These are phyloP conservation scores for Ophiosphaerella korrae DNA, from an alignment of 2,329 filamentous ascomycete species.

Conservation along the genomic window DNA sequence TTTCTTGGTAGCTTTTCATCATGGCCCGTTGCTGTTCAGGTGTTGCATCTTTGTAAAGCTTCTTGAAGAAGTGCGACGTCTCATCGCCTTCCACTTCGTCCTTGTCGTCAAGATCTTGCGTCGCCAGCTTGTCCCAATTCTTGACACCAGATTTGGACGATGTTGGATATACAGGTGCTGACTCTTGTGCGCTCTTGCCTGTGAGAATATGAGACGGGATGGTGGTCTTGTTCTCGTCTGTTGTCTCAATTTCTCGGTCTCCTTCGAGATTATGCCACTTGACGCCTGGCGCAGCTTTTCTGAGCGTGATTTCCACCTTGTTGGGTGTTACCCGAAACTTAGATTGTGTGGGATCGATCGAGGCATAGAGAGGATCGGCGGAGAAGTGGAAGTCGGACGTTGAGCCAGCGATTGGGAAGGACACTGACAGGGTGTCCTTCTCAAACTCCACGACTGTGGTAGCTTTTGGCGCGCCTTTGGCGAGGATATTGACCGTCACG, in stretches of 20 bases:
- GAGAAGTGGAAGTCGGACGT: slow-evolving; percentile 64
- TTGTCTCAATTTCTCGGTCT: slow-evolving; percentile 20
- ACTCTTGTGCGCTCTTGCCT: slow-evolving; percentile 18
- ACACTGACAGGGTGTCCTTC: slow-evolving; percentile 57
- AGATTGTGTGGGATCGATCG: slow-evolving; percentile 66
- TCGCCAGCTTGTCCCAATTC: slow-evolving; percentile 84
- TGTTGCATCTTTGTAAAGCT: slow-evolving; percentile 76
- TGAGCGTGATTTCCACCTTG: slow-evolving; percentile 78
- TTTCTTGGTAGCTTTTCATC: slow-evolving; percentile 97
- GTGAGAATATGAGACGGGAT: slow-evolving; percentile 27
- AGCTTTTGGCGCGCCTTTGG: slow-evolving; percentile 66
- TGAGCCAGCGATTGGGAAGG: slow-evolving; percentile 61
- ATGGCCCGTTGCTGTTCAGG: slow-evolving; percentile 87
- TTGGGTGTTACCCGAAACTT: slow-evolving; percentile 71
- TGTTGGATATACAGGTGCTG: slow-evolving; percentile 75
- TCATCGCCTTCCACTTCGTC: slow-evolving; percentile 63
- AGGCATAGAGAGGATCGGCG: slow-evolving; percentile 69
- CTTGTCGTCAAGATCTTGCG: slow-evolving; percentile 58
- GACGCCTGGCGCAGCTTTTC: slow-evolving; percentile 66
- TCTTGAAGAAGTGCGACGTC: slow-evolving; percentile 86
- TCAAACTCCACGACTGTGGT: slow-evolving; percentile 59
- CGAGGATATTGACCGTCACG: slow-evolving; percentile 68
- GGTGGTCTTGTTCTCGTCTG: slow-evolving; percentile 10
- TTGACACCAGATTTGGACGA: slow-evolving; percentile 84
- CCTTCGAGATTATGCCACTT: slow-evolving; percentile 71